Evolutionary conservation across 768 basidiomycete genomes (phyloP), one percentile per base, ranked within the genome.

Genomic region (Boletus edulis): DNA sequence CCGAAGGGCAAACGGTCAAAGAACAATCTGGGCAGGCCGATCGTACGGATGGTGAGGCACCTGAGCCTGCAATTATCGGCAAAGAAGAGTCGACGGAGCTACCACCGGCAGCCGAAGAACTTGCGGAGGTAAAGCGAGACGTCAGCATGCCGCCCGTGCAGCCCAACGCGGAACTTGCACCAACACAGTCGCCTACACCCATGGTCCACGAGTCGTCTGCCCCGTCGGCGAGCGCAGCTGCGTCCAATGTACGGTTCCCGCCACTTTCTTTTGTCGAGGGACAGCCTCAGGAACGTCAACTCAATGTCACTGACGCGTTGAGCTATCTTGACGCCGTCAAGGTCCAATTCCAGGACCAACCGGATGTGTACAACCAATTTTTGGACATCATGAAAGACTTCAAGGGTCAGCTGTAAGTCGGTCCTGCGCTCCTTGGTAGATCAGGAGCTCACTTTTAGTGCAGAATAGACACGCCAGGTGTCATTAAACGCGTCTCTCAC

Each of bases 381-480:
- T 67, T 84, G 63, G 83, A 86, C 55, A 85, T 86, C 60, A 86
- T 86, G 87, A 87, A 87, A 65, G 87, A 89, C 60, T 89, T 84
- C 72, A 85, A 85, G 72, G 81, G 84, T 40, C 84, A 87, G 55
- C 53, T 73, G 81, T 83, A 56, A 50, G 81, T 70, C 49, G 18
- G 39, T 3, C 8, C 11, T 22, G 37, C 40, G 17, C 32, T 56
- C 22, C 34, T 47, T 15, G n/a, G n/a, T 12, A n/a, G 35, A 24
- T 29, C n/a, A 40, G 17, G 39, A n/a, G 20, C 53, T 60, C 31
- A 57, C 10, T 13, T 40, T 32, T 29, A 15, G 34, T 34, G 20
- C 67, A 96, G 95, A 37, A 98, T 99, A 70, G 95, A 98, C 72
- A 99, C 96, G 0, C 96, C 96, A 0, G 94, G 94, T 37, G 96